A percentile compares a stretch with the other conserved stretches of the same genome.
These are phyloP conservation scores for Glomus cerebriforme DNA, from an alignment of 192 early-diverging fungal genomes.

Conservation along the genomic window DNA sequence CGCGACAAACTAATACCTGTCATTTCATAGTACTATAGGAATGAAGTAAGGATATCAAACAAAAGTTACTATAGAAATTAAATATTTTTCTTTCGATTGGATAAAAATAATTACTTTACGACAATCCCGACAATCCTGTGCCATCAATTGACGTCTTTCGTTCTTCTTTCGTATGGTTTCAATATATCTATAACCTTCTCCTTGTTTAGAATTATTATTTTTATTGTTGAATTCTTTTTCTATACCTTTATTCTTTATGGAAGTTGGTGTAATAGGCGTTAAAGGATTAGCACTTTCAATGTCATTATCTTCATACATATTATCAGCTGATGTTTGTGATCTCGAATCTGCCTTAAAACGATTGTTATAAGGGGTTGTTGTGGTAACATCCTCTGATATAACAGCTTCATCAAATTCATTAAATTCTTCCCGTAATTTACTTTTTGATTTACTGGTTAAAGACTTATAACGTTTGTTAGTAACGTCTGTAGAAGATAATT, in stretches of 20 bases:
- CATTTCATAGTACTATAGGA: constrained; percentile 20
- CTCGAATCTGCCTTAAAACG: background rate
- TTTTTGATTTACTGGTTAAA: background rate
- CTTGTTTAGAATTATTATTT: background rate
- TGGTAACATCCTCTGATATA: background rate
- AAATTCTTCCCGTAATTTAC: background rate
- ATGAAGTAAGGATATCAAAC: background rate
- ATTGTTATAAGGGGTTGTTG: background rate
- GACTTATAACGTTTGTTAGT: background rate
- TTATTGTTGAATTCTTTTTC: background rate
- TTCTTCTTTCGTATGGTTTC: constrained; percentile 1
- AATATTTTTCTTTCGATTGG: background rate
- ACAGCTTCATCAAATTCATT: background rate
- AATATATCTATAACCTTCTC: background rate
- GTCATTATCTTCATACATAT: background rate
- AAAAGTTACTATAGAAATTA: background rate
- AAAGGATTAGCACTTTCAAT: background rate
- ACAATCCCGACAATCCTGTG: constrained; percentile 17
- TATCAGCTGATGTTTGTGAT: background rate
- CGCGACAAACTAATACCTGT: background rate
- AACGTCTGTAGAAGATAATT: background rate
- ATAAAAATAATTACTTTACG: background rate
- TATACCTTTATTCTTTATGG: background rate
- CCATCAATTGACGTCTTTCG: background rate
- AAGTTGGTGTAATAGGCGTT: background rate